Base-by-base conservation (phyloP, 164 flowering plant genomes). In the grape (Vitis vinifera) region DNA sequence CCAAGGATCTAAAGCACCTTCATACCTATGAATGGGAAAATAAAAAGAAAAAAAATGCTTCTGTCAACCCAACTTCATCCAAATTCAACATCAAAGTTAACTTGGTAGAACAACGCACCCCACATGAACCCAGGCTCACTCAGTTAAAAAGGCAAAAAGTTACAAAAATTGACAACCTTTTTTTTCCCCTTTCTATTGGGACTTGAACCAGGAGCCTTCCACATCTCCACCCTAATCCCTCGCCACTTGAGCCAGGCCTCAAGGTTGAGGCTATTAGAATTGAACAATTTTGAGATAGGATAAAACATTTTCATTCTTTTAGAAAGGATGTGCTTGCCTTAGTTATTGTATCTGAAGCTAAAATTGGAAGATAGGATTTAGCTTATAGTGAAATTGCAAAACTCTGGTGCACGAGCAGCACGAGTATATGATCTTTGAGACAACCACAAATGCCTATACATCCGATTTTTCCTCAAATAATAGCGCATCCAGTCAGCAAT, bases 1-100 rank as follows among this genome's bases (percentile, higher is more conserved):
- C 99, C 99, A 96, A 69, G 95, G 95, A 83, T 96, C 99, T 53
- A 96, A 78, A 79, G 97, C 89, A 72, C 91, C 99, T 82, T 96
- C 99, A 78, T 96, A 93, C 85, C 99, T 96, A 62, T 19, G 58
- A 60, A 73, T 31, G 19, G 63, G 15, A 12, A 63, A 44, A 12
- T 16, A 44, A 14, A 37, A 60, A 23, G 27, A 23, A 23, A 47
- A 55, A 30, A 71, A 62, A 65, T 69, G 67, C 16, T 55, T 44
- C 47, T 11, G 55, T 52, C 27, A 14, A 3, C 27, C 31, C 61
- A 55, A 48, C 53, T 59, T 19, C 2, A 11, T 12, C 30, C 52
- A 53, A 49, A 17, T 19, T 51, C 11, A 64, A 13, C 10, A 53
- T 12, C 51, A 16, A 17, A 17, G n/a, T 10, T 27, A 5, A 6